Evolutionary conservation across 352 stramenopile genomes (phyloP), one percentile per base, ranked within the genome.

Genomic region (Pythium vanterpoolii): DNA sequence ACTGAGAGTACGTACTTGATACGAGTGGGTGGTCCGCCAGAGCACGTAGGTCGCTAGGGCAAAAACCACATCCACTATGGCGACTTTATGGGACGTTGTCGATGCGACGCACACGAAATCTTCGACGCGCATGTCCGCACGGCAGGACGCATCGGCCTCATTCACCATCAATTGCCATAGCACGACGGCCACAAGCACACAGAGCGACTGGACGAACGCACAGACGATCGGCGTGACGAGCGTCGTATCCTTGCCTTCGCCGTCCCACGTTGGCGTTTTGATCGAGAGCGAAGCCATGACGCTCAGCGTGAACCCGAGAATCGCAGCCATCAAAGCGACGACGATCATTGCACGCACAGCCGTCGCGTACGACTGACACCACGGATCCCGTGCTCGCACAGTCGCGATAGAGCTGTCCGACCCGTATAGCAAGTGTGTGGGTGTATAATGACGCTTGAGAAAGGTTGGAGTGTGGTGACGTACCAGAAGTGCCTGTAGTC

Each of bases 231-330:
- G 55, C n/a, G 62, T 62, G 11, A 79, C 67, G 16, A 93, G 66
- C 33, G 83, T 86, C 19, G 78, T 74, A 54, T 81, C 62, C n/a
- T 65, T 73, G 18, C 81, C 83, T 38, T 86, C 79, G 1, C 83
- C 81, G 42, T 91, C 65, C 83, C 83, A 91, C 23, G 81, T 89
- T 14, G 81, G 83, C 4, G 78, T 89, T 51, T 83, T 88, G 54
- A 86, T 69, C 8, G 72, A 53, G 10, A 86, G 60, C 23, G 73
- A 56, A 10, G 71, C 69, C 77, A 89, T 86, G 9, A 73, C 46
- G 44, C 77, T 78, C 14, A 85, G 56, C 21, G 74, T 44, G 54
- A 90, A 83, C 49, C 77, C 84, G n/a, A 73, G 36, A 28, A 81
- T 79, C 23, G 77, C 69, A 23, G 74, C 69, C 45, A 89, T 60